Evolutionary conservation across 108 stramenopile species (phyloP).

Genomic region (Craspedostauros australis): DNA sequence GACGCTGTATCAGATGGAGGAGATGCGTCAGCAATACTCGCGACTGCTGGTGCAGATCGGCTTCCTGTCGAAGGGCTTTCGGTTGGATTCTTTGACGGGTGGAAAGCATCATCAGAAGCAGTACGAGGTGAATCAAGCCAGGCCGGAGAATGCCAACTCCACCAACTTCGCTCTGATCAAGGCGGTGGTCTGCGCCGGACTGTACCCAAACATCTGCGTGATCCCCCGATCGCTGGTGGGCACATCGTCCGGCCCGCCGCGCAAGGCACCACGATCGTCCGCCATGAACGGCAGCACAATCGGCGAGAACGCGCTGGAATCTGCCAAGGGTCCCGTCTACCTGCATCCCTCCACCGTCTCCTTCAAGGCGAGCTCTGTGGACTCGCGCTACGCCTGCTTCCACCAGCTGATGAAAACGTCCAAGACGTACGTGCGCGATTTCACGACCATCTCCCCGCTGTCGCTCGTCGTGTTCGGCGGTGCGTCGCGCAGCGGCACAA

Average conservation of each 20-base stretch:
- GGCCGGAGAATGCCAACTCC: conserved; percentile 28
- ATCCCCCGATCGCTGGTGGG: conserved; percentile 39
- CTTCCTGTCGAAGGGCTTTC: conserved; percentile 34
- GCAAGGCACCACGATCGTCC: conserved; percentile 1
- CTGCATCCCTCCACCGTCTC: conserved; percentile 67
- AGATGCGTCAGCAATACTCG: conserved; percentile 63
- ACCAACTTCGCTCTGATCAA: conserved; percentile 60
- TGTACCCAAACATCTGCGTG: conserved; percentile 85
- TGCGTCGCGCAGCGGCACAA: conserved; percentile 42
- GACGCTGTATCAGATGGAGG: conserved; percentile 66
- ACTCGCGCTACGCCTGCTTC: conserved; percentile 64
- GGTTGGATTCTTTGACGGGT: conserved; percentile 5
- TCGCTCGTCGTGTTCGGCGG: conserved; percentile 73
- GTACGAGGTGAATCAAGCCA: conserved; percentile 3
- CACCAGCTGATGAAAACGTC: conserved; percentile 75
- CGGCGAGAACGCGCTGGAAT: conserved; percentile 49
- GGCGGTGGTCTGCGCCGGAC: conserved; percentile 78
- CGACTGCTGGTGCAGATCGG: conserved; percentile 54
- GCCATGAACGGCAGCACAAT: conserved; percentile 29
- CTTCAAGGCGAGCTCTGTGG: conserved; percentile 42
- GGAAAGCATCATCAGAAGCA: conserved; percentile 3
- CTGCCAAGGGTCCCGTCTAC: conserved; percentile 56
- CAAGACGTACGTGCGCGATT: conserved; percentile 66
- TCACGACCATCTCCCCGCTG: conserved; percentile 50
- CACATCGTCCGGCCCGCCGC: too few species aligned